Base-by-base conservation (phyloP, 1,284 basidiomycete genomes). In the Takashimella koratensis region DNA sequence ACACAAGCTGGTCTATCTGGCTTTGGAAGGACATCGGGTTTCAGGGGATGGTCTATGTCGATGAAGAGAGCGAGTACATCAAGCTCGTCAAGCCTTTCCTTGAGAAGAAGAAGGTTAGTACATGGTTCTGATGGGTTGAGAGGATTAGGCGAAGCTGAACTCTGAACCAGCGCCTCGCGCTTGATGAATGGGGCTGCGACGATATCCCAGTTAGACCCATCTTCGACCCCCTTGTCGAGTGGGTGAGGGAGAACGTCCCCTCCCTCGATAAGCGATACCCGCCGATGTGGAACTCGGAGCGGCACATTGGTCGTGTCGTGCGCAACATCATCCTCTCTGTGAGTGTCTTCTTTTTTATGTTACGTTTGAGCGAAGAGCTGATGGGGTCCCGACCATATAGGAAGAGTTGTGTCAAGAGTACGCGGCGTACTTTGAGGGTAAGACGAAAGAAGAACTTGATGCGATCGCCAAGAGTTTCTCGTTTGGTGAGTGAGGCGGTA, bases 1-100 rank as follows among this genome's bases (percentile, higher is more conserved):
- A 42, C 45, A 49, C 70, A n/a, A 85, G 82, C 63, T 90, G 87
- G 87, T 85, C 85, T 0, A 90, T 90, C 70, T 90, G 88, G 88
- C 72, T 88, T 16, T 90, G 88, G 79, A 90, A 90, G 64, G 75
- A 90, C 68, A 87, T 89, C 54, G 87, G 88, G 2, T 89, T 86
- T 78, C 87, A 89, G 70, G 77, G 88, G 41, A 88, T 90, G 86
- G 60, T 87, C 22, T 82, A 87, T 64, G 81, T 85, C 55, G 81
- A 82, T 19, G 79, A 77, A 43, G 79, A 83, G 13, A 86, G 86
- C n/a, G 78, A 84, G 0, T 90, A 88, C 76, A 84, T 85, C 78
- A 76, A 76, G 48, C 80, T 83, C 23, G 79, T 88, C 70, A 74
- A 78, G 52, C 76, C 79, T 25, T 87, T 87, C 78, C 79, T 88